Evolutionary conservation across 805 yeast genomes (phyloP).

Genomic region (Tanozyma kutaoensis): DNA sequence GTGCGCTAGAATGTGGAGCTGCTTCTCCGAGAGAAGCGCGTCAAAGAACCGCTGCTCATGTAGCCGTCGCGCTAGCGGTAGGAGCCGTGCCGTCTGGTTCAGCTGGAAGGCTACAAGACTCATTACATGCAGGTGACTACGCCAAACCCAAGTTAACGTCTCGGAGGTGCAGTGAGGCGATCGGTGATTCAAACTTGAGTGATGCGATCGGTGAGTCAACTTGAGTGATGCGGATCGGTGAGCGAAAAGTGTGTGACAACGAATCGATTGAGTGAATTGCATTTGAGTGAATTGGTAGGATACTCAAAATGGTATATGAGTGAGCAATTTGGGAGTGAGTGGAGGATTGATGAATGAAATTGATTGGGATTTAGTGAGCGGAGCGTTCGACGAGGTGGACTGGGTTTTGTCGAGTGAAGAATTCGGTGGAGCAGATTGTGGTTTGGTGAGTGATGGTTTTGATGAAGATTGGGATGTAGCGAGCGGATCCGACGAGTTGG

Average conservation of each 20-base stretch:
- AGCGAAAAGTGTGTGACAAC: background rate
- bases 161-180: background rate
- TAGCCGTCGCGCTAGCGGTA: background rate
- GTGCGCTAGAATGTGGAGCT: background rate
- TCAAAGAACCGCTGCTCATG: background rate
- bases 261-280: background rate
- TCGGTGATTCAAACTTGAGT: background rate
- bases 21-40: background rate
- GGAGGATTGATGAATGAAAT: too few relatives aligned
- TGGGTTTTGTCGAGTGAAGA: too few relatives aligned
- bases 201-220: background rate
- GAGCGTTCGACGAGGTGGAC: too few relatives aligned
- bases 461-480: too few relatives aligned
- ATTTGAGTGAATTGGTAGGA: too few relatives aligned
- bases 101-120: background rate
- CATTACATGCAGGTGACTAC: background rate
- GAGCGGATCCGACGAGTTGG: too few relatives aligned
- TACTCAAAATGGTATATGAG: too few relatives aligned
- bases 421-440: too few relatives aligned
- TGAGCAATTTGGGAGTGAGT: too few relatives aligned
- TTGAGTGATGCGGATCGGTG: background rate
- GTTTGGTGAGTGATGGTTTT: too few relatives aligned
- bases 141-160: background rate
- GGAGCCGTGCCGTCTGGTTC: background rate
- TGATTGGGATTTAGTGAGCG: too few relatives aligned